Conservation (phyloP, 129 eudicot genomes). For the Centaurea solstitialis region DNA sequence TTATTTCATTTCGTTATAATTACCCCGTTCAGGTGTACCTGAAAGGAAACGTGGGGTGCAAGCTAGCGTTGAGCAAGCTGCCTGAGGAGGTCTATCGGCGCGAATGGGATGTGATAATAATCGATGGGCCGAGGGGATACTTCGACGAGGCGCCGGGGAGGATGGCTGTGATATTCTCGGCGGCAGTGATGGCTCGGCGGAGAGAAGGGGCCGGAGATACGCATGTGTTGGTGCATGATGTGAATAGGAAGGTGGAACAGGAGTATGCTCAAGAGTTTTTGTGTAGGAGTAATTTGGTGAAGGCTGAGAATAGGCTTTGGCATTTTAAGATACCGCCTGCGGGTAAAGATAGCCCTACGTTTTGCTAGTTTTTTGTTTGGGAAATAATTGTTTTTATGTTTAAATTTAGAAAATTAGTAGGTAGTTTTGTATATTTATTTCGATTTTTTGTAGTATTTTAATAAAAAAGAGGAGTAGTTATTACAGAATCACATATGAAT, state of each 20-base stretch:
- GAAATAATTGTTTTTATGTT: neutral
- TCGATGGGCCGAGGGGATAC: conserved; percentile 60
- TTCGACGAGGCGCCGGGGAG: conserved; percentile 63
- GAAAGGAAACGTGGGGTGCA: conserved; percentile 41
- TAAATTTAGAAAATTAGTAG: neutral
- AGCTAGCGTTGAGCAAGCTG: conserved; percentile 41
- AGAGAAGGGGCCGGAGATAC: conserved; percentile 37
- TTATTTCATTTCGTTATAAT: no score
- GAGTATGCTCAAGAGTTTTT: conserved; percentile 50
- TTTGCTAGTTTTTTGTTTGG: conserved; percentile 19
- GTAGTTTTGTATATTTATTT: neutral
- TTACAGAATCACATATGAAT: neutral
- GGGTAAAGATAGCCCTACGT: conserved; percentile 16
- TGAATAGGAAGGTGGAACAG: conserved; percentile 57
- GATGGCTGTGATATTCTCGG: conserved; percentile 56
- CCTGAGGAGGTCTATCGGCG: conserved; percentile 51
- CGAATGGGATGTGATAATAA: conserved; percentile 62
- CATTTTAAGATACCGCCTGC: conserved; percentile 55
- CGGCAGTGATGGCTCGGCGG: conserved; percentile 56
- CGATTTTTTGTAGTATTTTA: neutral
- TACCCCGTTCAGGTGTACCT: conserved; percentile 10
- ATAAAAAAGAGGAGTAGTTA: neutral
- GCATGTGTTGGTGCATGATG: conserved; percentile 59
- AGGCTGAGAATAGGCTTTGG: conserved; percentile 50
- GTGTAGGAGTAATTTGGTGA: conserved; percentile 43